A percentile compares a stretch with the other conserved stretches of the same genome.
Evolutionary conservation across 164 flowering plant genomes (phyloP).

Genomic region (Sedum album): DNA sequence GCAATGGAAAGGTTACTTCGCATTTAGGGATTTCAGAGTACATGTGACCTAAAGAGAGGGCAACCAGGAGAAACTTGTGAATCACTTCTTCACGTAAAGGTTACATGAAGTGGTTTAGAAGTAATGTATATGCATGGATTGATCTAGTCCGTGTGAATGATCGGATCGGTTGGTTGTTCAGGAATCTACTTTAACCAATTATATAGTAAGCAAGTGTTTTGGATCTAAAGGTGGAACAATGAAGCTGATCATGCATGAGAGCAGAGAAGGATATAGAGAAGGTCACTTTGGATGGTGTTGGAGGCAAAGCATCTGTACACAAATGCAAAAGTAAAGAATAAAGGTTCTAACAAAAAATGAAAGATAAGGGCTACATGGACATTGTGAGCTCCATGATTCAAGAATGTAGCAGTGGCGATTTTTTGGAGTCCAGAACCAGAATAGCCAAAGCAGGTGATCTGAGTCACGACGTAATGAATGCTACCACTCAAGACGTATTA

Average conservation of each 20-base stretch:
- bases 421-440: too few relatives aligned
- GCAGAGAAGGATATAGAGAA: too few relatives aligned
- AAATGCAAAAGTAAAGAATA: slow-evolving; percentile 1
- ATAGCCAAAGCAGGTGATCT: too few relatives aligned
- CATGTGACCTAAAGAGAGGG: neutral
- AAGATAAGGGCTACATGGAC: neutral
- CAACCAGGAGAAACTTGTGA: slow-evolving; percentile 4
- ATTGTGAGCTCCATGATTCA: too few relatives aligned
- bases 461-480: too few relatives aligned
- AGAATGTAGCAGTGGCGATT: too few relatives aligned
- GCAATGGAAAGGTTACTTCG: neutral
- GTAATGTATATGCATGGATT: neutral
- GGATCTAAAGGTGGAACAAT: neutral
- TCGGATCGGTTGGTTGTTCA: slow-evolving; percentile 2
- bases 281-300: neutral
- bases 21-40: neutral
- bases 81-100: neutral
- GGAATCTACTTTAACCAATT: neutral
- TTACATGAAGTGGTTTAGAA: neutral
- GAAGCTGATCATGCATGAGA: neutral
- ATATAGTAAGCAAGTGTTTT: neutral
- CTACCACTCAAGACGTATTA: too few relatives aligned
- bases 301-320: neutral
- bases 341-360: neutral
- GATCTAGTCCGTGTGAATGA: neutral